Conservation (phyloP, 2,329 filamentous ascomycete species). For the Sclerotinia glacialis region DNA sequence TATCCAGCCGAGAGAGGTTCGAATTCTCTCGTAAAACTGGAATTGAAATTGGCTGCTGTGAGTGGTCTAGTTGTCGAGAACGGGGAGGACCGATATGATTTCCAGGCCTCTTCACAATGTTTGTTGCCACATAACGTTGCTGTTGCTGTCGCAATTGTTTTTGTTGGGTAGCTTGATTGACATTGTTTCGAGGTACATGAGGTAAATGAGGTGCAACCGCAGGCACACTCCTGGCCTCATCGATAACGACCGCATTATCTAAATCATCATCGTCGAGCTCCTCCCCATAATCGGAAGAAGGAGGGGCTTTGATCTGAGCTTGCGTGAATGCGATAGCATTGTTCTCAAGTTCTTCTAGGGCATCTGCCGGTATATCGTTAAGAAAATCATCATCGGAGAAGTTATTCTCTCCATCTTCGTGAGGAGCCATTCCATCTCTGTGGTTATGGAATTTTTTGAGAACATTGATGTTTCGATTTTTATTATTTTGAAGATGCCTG, state of each 20-base stretch:
- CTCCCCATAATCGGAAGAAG: conserved; percentile 42
- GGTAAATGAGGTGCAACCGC: conserved; percentile 24
- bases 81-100: conserved; percentile 23
- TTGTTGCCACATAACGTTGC: conserved; percentile 27
- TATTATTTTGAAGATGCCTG: not conserved
- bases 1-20: conserved; percentile 25
- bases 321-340: conserved; percentile 59
- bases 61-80: conserved; percentile 18
- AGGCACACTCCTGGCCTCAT: conserved; percentile 35
- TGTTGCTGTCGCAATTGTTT: conserved; percentile 33
- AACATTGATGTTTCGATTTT: not conserved
- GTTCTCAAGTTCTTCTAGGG: conserved; percentile 61
- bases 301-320: conserved; percentile 27
- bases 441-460: conserved; percentile 34
- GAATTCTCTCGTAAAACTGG: conserved; percentile 26
- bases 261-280: conserved; percentile 43
- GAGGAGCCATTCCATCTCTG: conserved; percentile 40
- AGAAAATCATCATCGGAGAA: conserved; percentile 65
- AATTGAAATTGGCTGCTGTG: conserved; percentile 12
- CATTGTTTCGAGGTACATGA: conserved; percentile 25
- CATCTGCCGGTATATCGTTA: conserved; percentile 56
- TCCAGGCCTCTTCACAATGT: conserved; percentile 24
- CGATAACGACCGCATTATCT: conserved; percentile 55
- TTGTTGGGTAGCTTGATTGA: conserved; percentile 27
- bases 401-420: conserved; percentile 49